These are phyloP conservation scores for Candida broadrunensis DNA, from an alignment of 805 yeast genomes.

Conservation along the genomic window DNA sequence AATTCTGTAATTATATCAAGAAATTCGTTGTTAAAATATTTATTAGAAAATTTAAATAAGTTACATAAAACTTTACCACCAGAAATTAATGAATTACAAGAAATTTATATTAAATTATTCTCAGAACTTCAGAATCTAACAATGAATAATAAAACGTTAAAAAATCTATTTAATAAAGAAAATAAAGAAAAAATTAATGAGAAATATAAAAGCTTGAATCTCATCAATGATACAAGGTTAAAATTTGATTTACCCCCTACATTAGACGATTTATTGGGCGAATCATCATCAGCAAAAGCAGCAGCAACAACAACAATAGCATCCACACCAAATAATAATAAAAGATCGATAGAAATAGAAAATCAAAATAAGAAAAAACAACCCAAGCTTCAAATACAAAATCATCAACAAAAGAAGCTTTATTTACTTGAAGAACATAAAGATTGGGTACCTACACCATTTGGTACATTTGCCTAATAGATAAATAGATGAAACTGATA, in stretches of 20 bases:
- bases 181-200: constrained; percentile 1
- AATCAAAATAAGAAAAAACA: too few species aligned
- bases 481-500: not conserved
- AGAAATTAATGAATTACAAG: not conserved
- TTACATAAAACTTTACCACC: not conserved
- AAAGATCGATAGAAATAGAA: constrained; percentile 5
- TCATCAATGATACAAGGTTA: not conserved
- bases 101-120: not conserved
- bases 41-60: not conserved
- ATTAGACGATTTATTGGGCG: constrained; percentile 22
- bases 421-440: constrained; percentile 27
- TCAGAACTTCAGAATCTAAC: not conserved
- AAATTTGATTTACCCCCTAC: constrained; percentile 17
- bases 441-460: constrained; percentile 54
- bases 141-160: not conserved
- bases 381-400: too few species aligned
- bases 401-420: constrained; percentile 4
- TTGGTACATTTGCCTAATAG: constrained; percentile 34
- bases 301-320: not conserved
- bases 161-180: constrained; percentile 1
- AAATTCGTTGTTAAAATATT: not conserved
- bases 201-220: not conserved
- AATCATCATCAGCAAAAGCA: not conserved
- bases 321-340: constrained; percentile 14
- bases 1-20: not conserved